Evolutionary conservation across 1,284 basidiomycete species (phyloP).

Genomic region (Amylostereum areolatum): DNA sequence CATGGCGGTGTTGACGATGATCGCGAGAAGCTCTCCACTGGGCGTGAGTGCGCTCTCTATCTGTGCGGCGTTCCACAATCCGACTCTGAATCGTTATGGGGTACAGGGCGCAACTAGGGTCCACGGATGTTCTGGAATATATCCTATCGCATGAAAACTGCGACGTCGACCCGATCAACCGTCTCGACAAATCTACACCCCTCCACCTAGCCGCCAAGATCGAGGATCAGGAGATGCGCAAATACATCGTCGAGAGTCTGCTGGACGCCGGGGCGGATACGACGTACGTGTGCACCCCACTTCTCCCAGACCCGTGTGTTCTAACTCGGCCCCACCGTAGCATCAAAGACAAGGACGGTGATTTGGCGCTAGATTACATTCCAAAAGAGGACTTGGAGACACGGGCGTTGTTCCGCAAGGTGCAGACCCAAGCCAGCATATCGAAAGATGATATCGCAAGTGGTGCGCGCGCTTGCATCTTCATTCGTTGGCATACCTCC

Average conservation of each 20-base stretch:
- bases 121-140: conserved; percentile 62
- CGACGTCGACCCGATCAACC: conserved; percentile 81
- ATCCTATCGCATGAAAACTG: conserved; percentile 72
- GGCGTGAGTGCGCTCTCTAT: conserved; percentile 49
- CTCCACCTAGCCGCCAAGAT: conserved; percentile 74
- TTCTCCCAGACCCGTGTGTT: no score
- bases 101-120: conserved; percentile 47
- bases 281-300: conserved; percentile 34
- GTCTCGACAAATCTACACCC: conserved; percentile 71
- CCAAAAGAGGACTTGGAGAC: conserved; percentile 42
- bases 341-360: conserved; percentile 68
- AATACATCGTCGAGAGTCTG: conserved; percentile 52
- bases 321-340: conserved; percentile 28
- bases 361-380: conserved; percentile 54
- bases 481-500: neutral
- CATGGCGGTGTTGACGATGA: neutral
- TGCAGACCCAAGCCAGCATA: conserved; percentile 37
- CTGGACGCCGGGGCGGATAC: conserved; percentile 77
- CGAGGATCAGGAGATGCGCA: conserved; percentile 54
- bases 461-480: conserved; percentile 20
- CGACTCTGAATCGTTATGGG: neutral
- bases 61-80: neutral
- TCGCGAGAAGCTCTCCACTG: conserved; percentile 62
- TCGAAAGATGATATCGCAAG: conserved; percentile 33
- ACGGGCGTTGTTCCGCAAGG: conserved; percentile 41